Base-by-base conservation (phyloP, 2,329 filamentous ascomycete genomes). In the Phaeosphaeriaceae sp. region DNA sequence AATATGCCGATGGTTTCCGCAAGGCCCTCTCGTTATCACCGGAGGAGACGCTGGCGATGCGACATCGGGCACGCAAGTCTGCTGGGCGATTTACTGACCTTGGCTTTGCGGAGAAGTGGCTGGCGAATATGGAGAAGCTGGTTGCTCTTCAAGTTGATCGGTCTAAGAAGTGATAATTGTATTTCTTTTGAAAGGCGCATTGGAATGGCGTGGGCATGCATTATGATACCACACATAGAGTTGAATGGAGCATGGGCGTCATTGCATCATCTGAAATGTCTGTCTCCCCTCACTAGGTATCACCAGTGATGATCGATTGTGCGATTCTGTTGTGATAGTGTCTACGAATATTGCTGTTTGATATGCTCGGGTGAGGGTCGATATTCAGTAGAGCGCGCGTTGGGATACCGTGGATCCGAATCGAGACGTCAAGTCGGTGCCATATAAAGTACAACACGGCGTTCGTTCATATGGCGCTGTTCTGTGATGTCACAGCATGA, bases 81-180 rank as follows among this genome's bases (percentile, higher is more conserved):
- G 91, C 93, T 1, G 86, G 87, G 78, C 83, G 95, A 48, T 99
- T 99, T 73, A 93, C 91, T 0, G 94, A 97, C 71, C 88, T 90
- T 68, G 91, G 90, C 58, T 99, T 99, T 80, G 88, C 86, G 1
- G 84, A 84, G 67, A 89, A 88, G 65, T 99, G 95, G 94, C 78
- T 91, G 45, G 77, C 78, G 27, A 87, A 96, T 76, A 86, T 96
- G 82, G 88, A 90, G 71, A 86, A 84, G 68, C 81, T 98, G 58
- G 86, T 97, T 33, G 70, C 70, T 42, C 64, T 84, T 69, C 76
- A 76, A 60, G 53, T 70, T 21, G 50, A 67, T 40, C 60, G 68
- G 31, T 52, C 60, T 15, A 57, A 56, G 17, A 62, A 55, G 31
- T 65, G 22, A 56, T 41, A 24, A 2, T 36, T 19, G 33, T 36